Percentiles rank a stretch among this genome's conserved stretches.
Conservation (phyloP, 345 rosid species). For the Psidium guajava region DNA sequence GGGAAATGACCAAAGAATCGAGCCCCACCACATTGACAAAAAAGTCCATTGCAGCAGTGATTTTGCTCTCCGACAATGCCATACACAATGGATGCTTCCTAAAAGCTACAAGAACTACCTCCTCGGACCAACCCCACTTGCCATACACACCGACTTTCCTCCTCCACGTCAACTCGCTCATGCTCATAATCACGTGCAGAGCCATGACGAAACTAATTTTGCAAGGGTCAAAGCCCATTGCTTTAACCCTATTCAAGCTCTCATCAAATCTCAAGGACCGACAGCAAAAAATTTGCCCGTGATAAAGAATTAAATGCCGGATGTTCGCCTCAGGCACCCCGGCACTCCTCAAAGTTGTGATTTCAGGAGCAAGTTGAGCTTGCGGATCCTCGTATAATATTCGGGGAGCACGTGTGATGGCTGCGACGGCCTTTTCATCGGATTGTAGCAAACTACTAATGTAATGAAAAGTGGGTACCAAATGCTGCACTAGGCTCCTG, state of each 20-base stretch:
- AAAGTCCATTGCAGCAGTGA: slow-evolving; percentile 8
- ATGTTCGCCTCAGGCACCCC: slow-evolving; percentile 13
- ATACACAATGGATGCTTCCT: slow-evolving; percentile 6
- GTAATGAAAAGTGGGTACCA: slow-evolving; percentile 15
- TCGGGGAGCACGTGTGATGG: background rate
- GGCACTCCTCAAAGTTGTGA: background rate
- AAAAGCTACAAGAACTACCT: slow-evolving; percentile 10
- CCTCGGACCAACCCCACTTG: slow-evolving; percentile 10
- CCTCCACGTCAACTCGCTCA: slow-evolving; percentile 5
- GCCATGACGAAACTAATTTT: slow-evolving; percentile 2
- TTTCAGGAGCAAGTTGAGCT: background rate
- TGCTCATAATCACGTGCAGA: background rate
- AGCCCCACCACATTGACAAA: slow-evolving; percentile 16
- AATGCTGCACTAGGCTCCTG: slow-evolving; percentile 15
- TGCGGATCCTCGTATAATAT: background rate
- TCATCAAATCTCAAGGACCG: background rate
- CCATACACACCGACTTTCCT: background rate
- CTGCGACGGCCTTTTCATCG: background rate
- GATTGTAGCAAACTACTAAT: background rate
- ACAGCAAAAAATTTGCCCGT: background rate
- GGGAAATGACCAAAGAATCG: background rate
- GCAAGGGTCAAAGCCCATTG: slow-evolving; percentile 12
- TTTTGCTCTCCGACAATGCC: slow-evolving; percentile 9
- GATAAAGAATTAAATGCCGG: background rate
- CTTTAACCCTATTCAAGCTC: slow-evolving; percentile 5